Percentiles rank a stretch among this genome's conserved stretches.
phyloP scores from a whole-genome alignment of 2,329 filamentous ascomycete species.

The Harringtonia lauricola region DNA sequence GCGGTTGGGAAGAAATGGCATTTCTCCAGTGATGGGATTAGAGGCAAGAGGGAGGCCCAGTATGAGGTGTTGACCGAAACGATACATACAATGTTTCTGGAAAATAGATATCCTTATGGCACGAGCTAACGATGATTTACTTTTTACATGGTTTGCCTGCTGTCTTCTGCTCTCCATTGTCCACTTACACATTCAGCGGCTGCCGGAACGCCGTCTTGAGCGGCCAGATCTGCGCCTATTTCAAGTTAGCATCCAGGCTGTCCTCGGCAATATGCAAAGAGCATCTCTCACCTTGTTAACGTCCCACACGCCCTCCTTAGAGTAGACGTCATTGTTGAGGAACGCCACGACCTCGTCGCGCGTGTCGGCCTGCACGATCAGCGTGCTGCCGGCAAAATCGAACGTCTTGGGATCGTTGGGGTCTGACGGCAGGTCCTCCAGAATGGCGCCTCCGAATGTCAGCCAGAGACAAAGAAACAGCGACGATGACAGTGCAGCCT shows the following conservation, averaged over 20 bases:
- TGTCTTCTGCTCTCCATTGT: not conserved
- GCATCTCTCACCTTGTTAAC: constrained; percentile 44
- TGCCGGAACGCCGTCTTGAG: constrained; percentile 20
- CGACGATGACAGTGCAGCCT: not conserved
- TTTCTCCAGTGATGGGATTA: no score
- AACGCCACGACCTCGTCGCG: constrained; percentile 58
- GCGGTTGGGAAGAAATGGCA: no score
- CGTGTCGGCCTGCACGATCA: constrained; percentile 55
- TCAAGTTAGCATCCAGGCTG: not conserved
- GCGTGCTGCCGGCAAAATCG: constrained; percentile 63
- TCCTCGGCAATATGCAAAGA: not conserved
- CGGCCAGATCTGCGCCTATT: constrained; percentile 21
- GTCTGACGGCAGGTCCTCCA: constrained; percentile 55
- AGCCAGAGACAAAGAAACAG: not conserved
- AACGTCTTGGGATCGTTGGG: constrained; percentile 41
- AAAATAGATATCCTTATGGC: no score
- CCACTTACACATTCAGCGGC: constrained; percentile 4
- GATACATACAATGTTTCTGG: no score
- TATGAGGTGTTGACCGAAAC: no score
- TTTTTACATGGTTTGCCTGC: no score
- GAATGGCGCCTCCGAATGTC: constrained; percentile 43
- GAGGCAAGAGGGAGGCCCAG: no score
- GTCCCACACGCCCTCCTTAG: constrained; percentile 68
- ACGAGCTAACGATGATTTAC: no score
- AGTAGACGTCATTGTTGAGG: constrained; percentile 65